Evolutionary conservation across 192 early-diverging fungal species (phyloP).

Genomic region (Podila verticillata): DNA sequence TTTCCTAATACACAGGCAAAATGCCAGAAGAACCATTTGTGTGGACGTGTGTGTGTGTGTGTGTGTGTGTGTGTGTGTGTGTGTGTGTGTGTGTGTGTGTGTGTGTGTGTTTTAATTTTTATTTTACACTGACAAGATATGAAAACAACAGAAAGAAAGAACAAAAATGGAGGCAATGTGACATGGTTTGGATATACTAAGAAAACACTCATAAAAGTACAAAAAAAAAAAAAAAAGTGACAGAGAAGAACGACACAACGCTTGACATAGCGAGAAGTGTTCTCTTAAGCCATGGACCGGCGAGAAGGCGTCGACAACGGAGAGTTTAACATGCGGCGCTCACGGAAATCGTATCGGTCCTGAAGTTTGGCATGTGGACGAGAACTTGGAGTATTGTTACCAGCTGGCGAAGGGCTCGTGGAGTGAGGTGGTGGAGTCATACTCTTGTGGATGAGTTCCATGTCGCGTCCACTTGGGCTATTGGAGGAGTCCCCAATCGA

Average conservation of each 20-base stretch:
- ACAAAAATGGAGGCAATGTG: not conserved
- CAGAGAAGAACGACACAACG: not conserved
- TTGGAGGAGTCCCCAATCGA: not conserved
- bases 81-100: no score
- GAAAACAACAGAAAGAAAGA: not conserved
- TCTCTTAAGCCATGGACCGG: slow-evolving; percentile 20
- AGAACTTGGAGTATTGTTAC: not conserved
- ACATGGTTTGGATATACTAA: not conserved
- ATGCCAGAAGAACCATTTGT: no score
- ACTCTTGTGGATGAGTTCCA: not conserved
- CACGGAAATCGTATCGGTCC: slow-evolving; percentile 33
- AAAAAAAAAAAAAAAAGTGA: not conserved
- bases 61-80: no score
- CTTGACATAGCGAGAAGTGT: no score
- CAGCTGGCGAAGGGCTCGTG: not conserved
- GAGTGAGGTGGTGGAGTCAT: not conserved
- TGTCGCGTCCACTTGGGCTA: not conserved
- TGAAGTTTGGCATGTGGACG: not conserved
- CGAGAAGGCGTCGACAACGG: slow-evolving; percentile 22
- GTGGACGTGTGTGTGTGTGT: no score
- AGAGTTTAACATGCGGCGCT: slow-evolving; percentile 28
- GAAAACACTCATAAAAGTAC: slow-evolving; percentile 6
- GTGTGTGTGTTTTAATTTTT: no score
- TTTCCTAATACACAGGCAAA: no score
- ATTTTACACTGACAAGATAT: no score